Base-by-base conservation (phyloP, 2,329 filamentous ascomycete genomes). In the Neospermospora avenae region DNA sequence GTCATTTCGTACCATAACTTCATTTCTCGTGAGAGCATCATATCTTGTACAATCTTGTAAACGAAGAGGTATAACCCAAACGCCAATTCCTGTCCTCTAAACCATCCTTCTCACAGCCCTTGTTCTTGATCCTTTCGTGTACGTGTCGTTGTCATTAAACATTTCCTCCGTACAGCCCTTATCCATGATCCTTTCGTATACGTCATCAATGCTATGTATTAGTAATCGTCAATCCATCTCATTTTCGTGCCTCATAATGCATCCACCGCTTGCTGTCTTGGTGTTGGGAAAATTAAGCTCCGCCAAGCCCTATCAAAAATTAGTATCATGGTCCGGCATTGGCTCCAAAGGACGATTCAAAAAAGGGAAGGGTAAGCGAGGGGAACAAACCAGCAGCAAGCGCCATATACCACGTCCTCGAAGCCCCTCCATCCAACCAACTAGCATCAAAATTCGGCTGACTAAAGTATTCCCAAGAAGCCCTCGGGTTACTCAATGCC, bases 361-460 rank as follows among this genome's bases (percentile, higher is more conserved):
- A 14, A 16, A 16, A 41, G 13, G 13, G 22, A 46, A 8, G 10
- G 5, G 10, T 10, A 28, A 39, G 35, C 14, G 16, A 16, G 7
- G 18, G n/a, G 13, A 4, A 51, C 65, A 61, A 58, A 86, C 89
- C 88, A 66, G 90, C 91, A 68, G 87, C 80, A 74, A 86, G 91
- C 42, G 88, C 87, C 75, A 96, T 75, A 77, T 93, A 96, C 91
- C 91, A 96, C 28, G 90, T 93, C 74, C 86, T 77, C 69, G 86
- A 89, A 2, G 90, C 91, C 16, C 95, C 93, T 0, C 90, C 91
- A 75, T 97, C 91, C 46, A 95, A 75, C 83, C 84, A 91, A 44
- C 75, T 74, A 37, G 81, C 78, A 69, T 92, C 81, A 70, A 95
- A 93, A 16, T 80, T 77, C 0, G 77, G 72, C 63, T 83, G 78